These are phyloP conservation scores for Dorcoceras hygrometricum DNA, from an alignment of 257 asterid species.

Conservation along the genomic window DNA sequence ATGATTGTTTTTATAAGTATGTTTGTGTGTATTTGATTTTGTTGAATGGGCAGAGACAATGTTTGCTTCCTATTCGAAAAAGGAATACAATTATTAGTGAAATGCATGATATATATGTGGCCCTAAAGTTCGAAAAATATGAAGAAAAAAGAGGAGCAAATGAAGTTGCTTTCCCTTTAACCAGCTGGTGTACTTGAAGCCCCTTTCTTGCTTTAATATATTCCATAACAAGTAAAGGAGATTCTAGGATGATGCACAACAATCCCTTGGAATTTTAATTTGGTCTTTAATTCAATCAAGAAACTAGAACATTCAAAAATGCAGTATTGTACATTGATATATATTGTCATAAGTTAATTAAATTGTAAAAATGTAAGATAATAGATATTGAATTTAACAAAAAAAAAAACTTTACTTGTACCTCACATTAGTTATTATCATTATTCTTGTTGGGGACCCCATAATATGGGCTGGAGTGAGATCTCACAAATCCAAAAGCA, in stretches of 20 bases:
- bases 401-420: constrained; percentile 5
- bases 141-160: constrained; percentile 28
- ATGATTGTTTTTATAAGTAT: not conserved
- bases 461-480: constrained; percentile 23
- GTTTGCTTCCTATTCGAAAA: constrained; percentile 22
- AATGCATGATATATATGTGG: constrained; percentile 40
- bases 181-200: constrained; percentile 51
- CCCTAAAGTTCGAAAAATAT: constrained; percentile 53
- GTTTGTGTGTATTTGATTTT: not conserved
- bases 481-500: constrained; percentile 41
- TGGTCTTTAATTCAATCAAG: constrained; percentile 39
- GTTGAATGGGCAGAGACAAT: constrained; percentile 11
- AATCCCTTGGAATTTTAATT: constrained; percentile 35
- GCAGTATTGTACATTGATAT: too few species aligned
- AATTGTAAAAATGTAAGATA: too few species aligned
- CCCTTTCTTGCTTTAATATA: constrained; percentile 54
- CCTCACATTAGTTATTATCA: constrained; percentile 52
- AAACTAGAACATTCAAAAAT: not conserved
- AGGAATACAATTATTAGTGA: constrained; percentile 34
- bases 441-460: constrained; percentile 45
- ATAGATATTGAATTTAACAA: too few species aligned
- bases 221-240: constrained; percentile 73
- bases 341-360: too few species aligned
- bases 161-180: constrained; percentile 38
- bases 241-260: constrained; percentile 81